Percentiles rank a stretch among this genome's conserved stretches.
phyloP scores from a whole-genome alignment of 768 basidiomycete species.

The Leccinum disarticulatum region DNA sequence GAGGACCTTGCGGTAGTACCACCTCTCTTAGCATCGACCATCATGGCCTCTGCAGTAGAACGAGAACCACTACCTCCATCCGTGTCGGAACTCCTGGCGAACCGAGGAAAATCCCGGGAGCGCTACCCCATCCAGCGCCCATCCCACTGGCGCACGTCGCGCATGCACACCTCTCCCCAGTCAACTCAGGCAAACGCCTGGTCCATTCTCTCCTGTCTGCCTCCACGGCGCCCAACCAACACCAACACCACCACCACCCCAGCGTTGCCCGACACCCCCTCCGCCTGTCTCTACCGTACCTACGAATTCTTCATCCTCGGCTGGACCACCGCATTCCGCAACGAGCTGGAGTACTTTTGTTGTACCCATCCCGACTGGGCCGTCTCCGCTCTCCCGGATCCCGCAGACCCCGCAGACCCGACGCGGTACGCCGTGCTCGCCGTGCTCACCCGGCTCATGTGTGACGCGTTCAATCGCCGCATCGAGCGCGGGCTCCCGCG shows the following conservation, averaged over 20 bases:
- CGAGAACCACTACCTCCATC: slow-evolving; percentile 4
- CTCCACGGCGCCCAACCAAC: neutral
- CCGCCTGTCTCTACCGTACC: slow-evolving; percentile 9
- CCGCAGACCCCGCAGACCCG: slow-evolving; percentile 1
- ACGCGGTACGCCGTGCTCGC: slow-evolving; percentile 6
- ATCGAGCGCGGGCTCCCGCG: slow-evolving; percentile 10
- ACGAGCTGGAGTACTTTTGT: slow-evolving; percentile 14
- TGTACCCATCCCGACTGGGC: slow-evolving; percentile 8
- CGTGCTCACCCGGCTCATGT: slow-evolving; percentile 12
- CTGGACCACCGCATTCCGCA: slow-evolving; percentile 12
- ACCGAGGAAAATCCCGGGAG: neutral
- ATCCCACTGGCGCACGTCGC: slow-evolving; percentile 6
- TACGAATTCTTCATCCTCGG: slow-evolving; percentile 13
- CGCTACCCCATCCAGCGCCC: slow-evolving; percentile 8
- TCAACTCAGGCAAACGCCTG: neutral
- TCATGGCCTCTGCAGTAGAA: slow-evolving; percentile 1
- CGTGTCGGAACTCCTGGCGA: slow-evolving; percentile 2
- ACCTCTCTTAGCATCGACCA: too few relatives aligned
- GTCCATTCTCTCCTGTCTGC: slow-evolving; percentile 5
- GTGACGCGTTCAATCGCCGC: slow-evolving; percentile 13
- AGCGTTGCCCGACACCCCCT: slow-evolving; percentile 1
- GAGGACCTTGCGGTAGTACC: too few relatives aligned
- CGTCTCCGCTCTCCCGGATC: slow-evolving; percentile 2
- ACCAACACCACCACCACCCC: neutral
- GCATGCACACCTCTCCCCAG: neutral